Conservation (phyloP, 2,329 filamentous ascomycete species). For the Alternaria gansuensis region DNA sequence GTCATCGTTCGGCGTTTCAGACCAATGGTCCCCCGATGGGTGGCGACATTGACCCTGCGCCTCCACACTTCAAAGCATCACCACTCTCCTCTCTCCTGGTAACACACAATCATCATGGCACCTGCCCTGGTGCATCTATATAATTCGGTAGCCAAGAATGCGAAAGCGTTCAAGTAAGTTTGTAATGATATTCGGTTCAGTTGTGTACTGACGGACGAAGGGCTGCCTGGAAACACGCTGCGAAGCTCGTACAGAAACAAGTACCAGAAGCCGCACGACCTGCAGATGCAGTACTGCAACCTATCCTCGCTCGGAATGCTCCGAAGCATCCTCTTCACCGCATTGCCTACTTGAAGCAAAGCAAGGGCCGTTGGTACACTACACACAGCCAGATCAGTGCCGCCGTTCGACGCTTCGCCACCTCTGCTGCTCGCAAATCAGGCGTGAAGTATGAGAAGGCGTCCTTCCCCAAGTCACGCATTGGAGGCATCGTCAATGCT, state of each 20-base stretch:
- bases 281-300: constrained; percentile 63
- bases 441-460: constrained; percentile 60
- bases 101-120: constrained; percentile 47
- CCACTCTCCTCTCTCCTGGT: constrained; percentile 29
- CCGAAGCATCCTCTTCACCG: constrained; percentile 69
- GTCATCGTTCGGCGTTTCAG: constrained; percentile 27
- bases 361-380: constrained; percentile 70
- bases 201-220: constrained; percentile 43
- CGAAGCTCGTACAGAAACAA: constrained; percentile 57
- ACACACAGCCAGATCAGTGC: constrained; percentile 60
- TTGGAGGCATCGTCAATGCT: constrained; percentile 65
- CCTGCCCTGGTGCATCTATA: constrained; percentile 52
- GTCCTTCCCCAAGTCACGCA: constrained; percentile 65
- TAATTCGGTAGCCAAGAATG: constrained; percentile 54
- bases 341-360: constrained; percentile 69
- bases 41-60: constrained; percentile 34
- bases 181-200: not conserved
- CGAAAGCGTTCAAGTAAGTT: constrained; percentile 54
- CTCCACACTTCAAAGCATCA: constrained; percentile 32
- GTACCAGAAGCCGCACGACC: constrained; percentile 56
- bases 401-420: constrained; percentile 63
- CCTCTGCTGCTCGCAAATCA: constrained; percentile 53
- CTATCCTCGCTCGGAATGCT: constrained; percentile 65
- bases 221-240: constrained; percentile 59
- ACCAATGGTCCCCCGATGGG: constrained; percentile 18